Evolutionary conservation across 129 eudicot species (phyloP), one percentile per base, ranked within the genome.

Genomic region (Gnaphalium uliginosum): DNA sequence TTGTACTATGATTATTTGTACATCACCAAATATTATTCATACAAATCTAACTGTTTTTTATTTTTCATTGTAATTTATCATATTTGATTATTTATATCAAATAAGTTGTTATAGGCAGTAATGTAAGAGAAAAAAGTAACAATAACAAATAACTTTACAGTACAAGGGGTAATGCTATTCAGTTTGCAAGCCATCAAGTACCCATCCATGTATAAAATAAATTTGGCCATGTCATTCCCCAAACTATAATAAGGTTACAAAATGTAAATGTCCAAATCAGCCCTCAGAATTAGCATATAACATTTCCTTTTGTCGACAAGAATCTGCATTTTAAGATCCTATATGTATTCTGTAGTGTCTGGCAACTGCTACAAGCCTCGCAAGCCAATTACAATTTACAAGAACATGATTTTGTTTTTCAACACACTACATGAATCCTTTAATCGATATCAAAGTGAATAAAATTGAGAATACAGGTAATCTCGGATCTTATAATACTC

Each of bases 401-500:
- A 37, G 59, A 50, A 68, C 71, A 53, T 37, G 43, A 67, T 66
- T 41, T 59, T 54, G 37, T 26, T 35, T 65, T 57, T 9, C 1
- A 58, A 29, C 27, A 37, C 53, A 1, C 8, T 54, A 58, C 64
- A 43, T 21, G 18, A 69, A 22, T 8, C 68, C 68, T 25, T 3
- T 5, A 50, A 4, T 59, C 37, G 21, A 19, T 6, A 59, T 76
- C 84, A 94, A 30, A 91, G 93, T 30, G 96, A 77, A 76, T 91
- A 94, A 75, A 94, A 94, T 62, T 94, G 99, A 0, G 96, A 89
- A 80, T 87, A 94, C 0, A 94, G 82, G 69, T 90, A 75, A 27
- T 94, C 97, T 67, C 99, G 84, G 39, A 91, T 90, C 85, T 86
- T 85, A 58, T 94, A 94, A 78, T 94, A 94, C 75, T 94, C 99